Evolutionary conservation across 768 basidiomycete species (phyloP), one percentile per base, ranked within the genome.

Genomic region (Mycena chlorophos): DNA sequence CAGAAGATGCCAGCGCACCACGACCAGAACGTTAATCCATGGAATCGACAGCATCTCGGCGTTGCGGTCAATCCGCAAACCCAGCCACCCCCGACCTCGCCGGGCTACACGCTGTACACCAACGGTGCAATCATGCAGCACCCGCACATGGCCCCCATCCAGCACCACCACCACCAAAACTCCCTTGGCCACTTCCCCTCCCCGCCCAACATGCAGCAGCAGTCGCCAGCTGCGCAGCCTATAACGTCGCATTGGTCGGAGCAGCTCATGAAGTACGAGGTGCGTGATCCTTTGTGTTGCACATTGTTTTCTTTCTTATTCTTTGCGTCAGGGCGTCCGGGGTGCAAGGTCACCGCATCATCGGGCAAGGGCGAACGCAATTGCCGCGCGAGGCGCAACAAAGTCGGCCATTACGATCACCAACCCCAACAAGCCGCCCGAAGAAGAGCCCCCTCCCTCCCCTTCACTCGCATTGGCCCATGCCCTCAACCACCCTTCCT

Each of bases 341-440:
- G 83, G 86, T 29, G 87, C 91, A 23, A 86, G 89, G 54, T 88
- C 91, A 2, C 92, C 94, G 0, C 94, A 98, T 69, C 94, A 97
- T 67, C 87, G 96, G 51, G 97, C 97, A 13, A 83, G 95, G 46
- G 89, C 93, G n/a, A 95, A 89, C 57, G 94, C 94, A 48, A 88
- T 98, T 81, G 91, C 94, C 30, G 89, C 91, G 19, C 85, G 97
- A 45, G 89, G 88, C 16, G 82, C 89, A 56, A 77, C 90, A 38
- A 95, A 93, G 73, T 83, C 90, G 27, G 91, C 92, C 37, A 90
- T 97, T 57, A 85, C 91, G 42, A 98, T 96, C 70, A 88, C 90
- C 55, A 92, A 98, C 70, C 94, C 95, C 19, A 95, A 93, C 66
- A 84, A 83, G 66, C 78, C 80, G 26, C 66, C 73, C 49, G 65